Conservation (phyloP, 2,329 filamentous ascomycete genomes). For the Colletotrichum acutatum region DNA sequence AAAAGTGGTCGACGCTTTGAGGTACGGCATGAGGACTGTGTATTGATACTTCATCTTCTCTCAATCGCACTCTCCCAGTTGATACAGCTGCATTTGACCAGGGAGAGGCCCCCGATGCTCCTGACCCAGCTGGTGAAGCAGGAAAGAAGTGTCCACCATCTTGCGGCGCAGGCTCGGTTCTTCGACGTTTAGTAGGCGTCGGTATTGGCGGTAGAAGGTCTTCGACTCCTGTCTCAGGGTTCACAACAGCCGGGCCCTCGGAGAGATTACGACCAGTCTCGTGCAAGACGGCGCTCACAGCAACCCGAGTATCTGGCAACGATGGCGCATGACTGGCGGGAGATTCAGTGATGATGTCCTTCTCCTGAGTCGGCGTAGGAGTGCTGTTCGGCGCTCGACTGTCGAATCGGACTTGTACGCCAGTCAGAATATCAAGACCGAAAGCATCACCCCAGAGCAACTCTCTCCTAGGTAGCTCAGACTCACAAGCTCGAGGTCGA, state of each 20-base stretch:
- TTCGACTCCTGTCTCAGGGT: neutral
- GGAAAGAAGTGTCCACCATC: constrained; percentile 15
- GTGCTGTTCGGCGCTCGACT: constrained; percentile 6
- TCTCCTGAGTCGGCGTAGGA: neutral
- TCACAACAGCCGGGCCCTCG: neutral
- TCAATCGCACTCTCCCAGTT: neutral
- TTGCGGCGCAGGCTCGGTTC: neutral
- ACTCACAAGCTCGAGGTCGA: constrained; percentile 47
- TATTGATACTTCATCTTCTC: neutral
- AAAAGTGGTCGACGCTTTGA: constrained; percentile 15
- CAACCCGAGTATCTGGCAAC: neutral
- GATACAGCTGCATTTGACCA: constrained; percentile 9
- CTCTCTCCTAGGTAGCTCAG: neutral
- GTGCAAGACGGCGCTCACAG: neutral
- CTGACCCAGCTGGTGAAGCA: constrained; percentile 15
- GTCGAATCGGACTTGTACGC: constrained; percentile 12
- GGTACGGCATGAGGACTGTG: constrained; percentile 27
- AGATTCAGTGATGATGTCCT: neutral
- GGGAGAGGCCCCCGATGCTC: neutral
- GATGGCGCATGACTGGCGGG: neutral
- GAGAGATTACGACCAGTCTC: constrained; percentile 5
- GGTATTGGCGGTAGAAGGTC: neutral
- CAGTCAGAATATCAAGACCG: neutral
- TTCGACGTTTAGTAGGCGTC: constrained; percentile 14
- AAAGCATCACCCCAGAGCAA: neutral